phyloP scores from a whole-genome alignment of 2,329 filamentous ascomycete species.

The Colletotrichum salicis region DNA sequence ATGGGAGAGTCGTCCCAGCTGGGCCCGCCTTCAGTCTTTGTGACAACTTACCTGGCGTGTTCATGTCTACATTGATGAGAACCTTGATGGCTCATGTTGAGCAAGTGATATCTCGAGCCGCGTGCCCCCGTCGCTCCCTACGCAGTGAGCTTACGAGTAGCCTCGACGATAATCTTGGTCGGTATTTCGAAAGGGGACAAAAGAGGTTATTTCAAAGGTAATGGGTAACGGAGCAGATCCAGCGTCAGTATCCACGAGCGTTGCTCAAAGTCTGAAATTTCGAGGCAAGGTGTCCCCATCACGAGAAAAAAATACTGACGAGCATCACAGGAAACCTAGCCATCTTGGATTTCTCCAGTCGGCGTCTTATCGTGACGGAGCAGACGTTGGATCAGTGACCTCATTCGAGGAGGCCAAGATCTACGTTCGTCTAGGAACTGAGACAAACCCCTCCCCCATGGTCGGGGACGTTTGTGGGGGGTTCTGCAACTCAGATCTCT shows the following conservation, averaged over 20 bases:
- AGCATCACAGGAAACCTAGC: neutral
- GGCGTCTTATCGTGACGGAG: neutral
- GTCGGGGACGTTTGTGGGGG: slow-evolving; percentile 23
- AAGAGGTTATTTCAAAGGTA: neutral
- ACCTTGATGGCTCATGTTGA: neutral
- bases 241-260: neutral
- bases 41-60: too few species aligned
- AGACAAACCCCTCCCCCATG: slow-evolving; percentile 23
- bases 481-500: slow-evolving; percentile 2
- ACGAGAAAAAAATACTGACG: neutral
- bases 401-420: slow-evolving; percentile 15
- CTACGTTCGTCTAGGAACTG: neutral
- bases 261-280: neutral
- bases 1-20: neutral
- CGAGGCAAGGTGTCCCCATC: neutral
- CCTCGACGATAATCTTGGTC: too few species aligned
- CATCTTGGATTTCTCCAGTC: neutral
- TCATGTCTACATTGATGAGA: neutral
- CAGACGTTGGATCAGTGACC: neutral
- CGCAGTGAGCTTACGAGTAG: too few species aligned
- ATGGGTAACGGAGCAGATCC: neutral
- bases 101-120: neutral
- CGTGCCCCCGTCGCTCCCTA: neutral
- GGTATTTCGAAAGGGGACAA: too few species aligned
- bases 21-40: neutral